Evolutionary conservation across 83 land plant genomes (phyloP), one percentile per base, ranked within the genome.

Genomic region (Picea mariana): DNA sequence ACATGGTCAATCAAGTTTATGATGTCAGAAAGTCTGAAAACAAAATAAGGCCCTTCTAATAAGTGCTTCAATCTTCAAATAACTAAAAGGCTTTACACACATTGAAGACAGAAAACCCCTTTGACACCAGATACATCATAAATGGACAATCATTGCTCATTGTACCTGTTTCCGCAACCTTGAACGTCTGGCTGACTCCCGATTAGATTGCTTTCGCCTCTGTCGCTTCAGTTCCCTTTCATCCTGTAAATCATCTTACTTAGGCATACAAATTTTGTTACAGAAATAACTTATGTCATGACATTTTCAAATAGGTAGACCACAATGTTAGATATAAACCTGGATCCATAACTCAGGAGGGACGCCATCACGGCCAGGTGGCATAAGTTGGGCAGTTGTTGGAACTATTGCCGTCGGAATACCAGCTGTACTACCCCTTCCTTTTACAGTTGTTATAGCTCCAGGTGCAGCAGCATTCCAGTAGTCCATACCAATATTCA

Each of bases 161-260:
- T 60, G 52, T 81, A 91, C 95, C 90, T 93, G 95, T 79, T 93
- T 93, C n/a, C 95, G 91, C 62, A 93, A 85, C 81, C 95, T 82
- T 77, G 95, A 93, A 72, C 95, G 87, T 78, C 95, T 81, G 17
- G 95, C 95, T 12, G 95, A 93, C 84, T 93, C 95, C 67, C 95
- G 79, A 61, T 93, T 93, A 49, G 95, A 93, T 68, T 93, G 93
- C 83, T 93, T 93, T 64, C 93, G 88, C 81, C 92, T 85, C 69
- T 91, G 93, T 78, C 95, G 83, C 87, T 93, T 93, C 47, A 93
- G 77, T 76, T 93, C 95, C 11, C 93, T 84, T 84, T 93, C 95
- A 85, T 93, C 95, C 90, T 91, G 86, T 21, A 38, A 78, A 42
- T 64, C 55, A 44, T 12, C 58, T 12, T 44, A 73, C 77, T 17